phyloP scores from a whole-genome alignment of 306 rosid species.

The Fragaria vesca region DNA sequence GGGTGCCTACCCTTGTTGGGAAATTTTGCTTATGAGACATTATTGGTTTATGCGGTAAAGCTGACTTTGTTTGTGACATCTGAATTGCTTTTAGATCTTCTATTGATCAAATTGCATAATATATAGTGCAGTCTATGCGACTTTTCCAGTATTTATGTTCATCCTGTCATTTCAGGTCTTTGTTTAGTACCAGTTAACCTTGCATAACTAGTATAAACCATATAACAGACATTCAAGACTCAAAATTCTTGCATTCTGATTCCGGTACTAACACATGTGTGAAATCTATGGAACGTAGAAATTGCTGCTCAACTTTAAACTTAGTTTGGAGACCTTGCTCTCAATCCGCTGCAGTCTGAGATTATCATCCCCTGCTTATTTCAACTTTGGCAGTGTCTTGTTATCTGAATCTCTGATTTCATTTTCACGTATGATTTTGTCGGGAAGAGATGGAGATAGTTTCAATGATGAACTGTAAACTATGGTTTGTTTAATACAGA shows the following conservation, averaged over 20 bases:
- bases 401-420: neutral
- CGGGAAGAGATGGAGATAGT: constrained; percentile 2
- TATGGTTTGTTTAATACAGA: neutral
- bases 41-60: constrained; percentile 26
- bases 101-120: constrained; percentile 18
- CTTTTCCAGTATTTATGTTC: neutral
- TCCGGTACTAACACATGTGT: neutral
- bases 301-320: neutral
- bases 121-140: constrained; percentile 14
- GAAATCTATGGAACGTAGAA: neutral
- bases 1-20: constrained; percentile 41
- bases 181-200: too few relatives aligned
- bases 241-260: neutral
- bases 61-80: constrained; percentile 40
- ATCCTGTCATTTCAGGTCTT: neutral
- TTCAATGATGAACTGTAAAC: constrained; percentile 4
- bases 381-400: neutral
- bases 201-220: neutral
- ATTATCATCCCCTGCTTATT: neutral
- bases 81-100: constrained; percentile 41
- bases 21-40: constrained; percentile 62
- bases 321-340: neutral
- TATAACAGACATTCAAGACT: neutral
- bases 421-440: constrained; percentile 2
- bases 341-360: neutral